Evolutionary conservation across 1,284 basidiomycete species (phyloP), one percentile per base, ranked within the genome.

Genomic region (Ganoderma resinaceum): DNA sequence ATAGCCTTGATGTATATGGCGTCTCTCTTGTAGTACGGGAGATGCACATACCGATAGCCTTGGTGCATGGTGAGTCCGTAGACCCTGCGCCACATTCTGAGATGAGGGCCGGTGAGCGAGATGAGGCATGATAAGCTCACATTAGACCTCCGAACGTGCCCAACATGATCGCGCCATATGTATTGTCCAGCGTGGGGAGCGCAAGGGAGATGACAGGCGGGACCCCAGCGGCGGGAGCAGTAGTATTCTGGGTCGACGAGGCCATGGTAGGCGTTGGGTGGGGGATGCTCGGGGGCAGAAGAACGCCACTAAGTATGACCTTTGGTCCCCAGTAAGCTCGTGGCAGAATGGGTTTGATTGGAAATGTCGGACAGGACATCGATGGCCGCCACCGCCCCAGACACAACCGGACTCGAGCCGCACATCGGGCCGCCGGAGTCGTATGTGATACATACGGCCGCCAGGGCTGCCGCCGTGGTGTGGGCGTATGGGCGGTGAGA

Each of bases 71-170:
- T 55, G 14, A 55, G 52, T 16, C 52, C 52, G 6, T 55, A 55
- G 29, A 31, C 33, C 52, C 52, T 55, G 16, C 52, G 52, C 29
- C 52, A 55, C 29, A 55, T 31, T 55, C 52, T 18, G 16, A 4
- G 52, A 31, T 31, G 1, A 55, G 29, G 5, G 29, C 26, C 6
- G 29, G 12, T 18, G 5, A 20, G 7, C 6, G 7, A 55, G 46
- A 14, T 9, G 12, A 11, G 29, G 7, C 18, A 31, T 6, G 16
- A 55, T 7, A 8, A 49, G 37, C 61, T 62, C 7, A 49, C 61
- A 46, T 62, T 5, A 62, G 43, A 49, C 61, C 43, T 18, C 42
- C 61, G 12, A 46, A 49, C 40, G 61, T 46, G 42, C 61, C 61
- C 23, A 62, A 26, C 42, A 62, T 29, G 14, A 62, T 31, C 0